A percentile compares a stretch with the other conserved stretches of the same genome.
phyloP scores from a whole-genome alignment of 2,329 filamentous ascomycete species.

The Aspergillus amoenus region DNA sequence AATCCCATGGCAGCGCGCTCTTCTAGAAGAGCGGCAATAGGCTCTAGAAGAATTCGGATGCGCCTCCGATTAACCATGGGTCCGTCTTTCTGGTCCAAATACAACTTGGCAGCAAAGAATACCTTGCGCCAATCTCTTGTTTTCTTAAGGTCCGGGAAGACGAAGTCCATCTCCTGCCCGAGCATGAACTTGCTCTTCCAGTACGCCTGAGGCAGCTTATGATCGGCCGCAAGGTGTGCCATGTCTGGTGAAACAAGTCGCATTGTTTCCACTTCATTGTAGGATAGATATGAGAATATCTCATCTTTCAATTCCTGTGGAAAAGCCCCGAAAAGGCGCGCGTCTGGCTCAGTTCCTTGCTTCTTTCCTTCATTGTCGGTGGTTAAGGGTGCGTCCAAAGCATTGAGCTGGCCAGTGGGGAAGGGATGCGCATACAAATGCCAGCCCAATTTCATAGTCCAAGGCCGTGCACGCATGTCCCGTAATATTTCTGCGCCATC shows the following conservation, averaged over 20 bases:
- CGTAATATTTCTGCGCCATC: slow-evolving; percentile 8
- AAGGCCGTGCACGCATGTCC: not conserved
- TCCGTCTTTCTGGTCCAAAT: not conserved
- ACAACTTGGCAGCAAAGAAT: slow-evolving; percentile 1
- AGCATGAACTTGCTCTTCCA: slow-evolving; percentile 16
- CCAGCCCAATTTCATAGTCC: not conserved
- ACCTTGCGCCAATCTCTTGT: slow-evolving; percentile 13
- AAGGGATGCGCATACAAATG: slow-evolving; percentile 12
- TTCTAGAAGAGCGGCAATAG: slow-evolving; percentile 14
- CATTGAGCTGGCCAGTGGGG: not conserved
- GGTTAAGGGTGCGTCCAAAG: not conserved
- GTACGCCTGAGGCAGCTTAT: slow-evolving; percentile 12
- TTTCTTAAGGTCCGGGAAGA: slow-evolving; percentile 8
- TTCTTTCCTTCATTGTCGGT: not conserved
- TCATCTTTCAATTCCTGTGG: slow-evolving; percentile 1
- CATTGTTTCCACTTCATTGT: not conserved
- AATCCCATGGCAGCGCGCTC: not conserved
- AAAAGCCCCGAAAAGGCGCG: not conserved
- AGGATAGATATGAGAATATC: slow-evolving; percentile 9
- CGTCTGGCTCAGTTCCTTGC: no score
- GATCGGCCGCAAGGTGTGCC: not conserved
- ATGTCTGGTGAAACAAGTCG: slow-evolving; percentile 7
- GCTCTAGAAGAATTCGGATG: slow-evolving; percentile 13
- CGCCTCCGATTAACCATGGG: slow-evolving; percentile 12
- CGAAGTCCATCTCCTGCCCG: slow-evolving; percentile 13